Evolutionary conservation across 352 stramenopile species (phyloP).

Genomic region (Phytophthora idaei): DNA sequence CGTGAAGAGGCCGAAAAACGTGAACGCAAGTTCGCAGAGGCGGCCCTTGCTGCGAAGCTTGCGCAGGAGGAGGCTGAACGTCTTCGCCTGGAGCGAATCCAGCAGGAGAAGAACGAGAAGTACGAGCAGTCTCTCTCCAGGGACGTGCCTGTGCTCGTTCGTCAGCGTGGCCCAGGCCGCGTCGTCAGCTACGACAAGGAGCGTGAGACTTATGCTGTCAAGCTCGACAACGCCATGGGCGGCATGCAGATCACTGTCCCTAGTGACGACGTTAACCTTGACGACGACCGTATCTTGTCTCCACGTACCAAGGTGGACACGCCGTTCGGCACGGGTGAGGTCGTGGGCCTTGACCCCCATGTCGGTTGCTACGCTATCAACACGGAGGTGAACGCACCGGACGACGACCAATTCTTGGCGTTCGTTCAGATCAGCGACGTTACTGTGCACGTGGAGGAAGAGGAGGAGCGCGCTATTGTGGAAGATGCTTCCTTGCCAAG

Average conservation of each 20-base stretch:
- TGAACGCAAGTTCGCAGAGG: conserved; percentile 54
- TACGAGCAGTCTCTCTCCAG: conserved; percentile 88
- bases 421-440: conserved; percentile 88
- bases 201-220: conserved; percentile 76
- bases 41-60: conserved; percentile 44
- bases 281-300: conserved; percentile 87
- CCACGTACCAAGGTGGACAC: conserved; percentile 86
- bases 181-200: conserved; percentile 84
- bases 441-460: conserved; percentile 65
- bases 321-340: conserved; percentile 81
- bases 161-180: conserved; percentile 67
- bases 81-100: conserved; percentile 49
- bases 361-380: conserved; percentile 90
- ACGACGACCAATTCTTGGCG: conserved; percentile 82
- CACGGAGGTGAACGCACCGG: conserved; percentile 74
- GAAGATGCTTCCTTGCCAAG: conserved; percentile 78
- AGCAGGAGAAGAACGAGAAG: conserved; percentile 76
- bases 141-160: conserved; percentile 86
- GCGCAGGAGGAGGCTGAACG: conserved; percentile 57
- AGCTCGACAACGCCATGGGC: conserved; percentile 68
- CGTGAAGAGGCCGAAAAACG: conserved; percentile 39
- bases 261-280: conserved; percentile 72
- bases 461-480: conserved; percentile 81
- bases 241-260: conserved; percentile 77
- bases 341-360: conserved; percentile 85